phyloP scores from a whole-genome alignment of 495 filamentous ascomycete species.

The Astrothelium subdiscretum region DNA sequence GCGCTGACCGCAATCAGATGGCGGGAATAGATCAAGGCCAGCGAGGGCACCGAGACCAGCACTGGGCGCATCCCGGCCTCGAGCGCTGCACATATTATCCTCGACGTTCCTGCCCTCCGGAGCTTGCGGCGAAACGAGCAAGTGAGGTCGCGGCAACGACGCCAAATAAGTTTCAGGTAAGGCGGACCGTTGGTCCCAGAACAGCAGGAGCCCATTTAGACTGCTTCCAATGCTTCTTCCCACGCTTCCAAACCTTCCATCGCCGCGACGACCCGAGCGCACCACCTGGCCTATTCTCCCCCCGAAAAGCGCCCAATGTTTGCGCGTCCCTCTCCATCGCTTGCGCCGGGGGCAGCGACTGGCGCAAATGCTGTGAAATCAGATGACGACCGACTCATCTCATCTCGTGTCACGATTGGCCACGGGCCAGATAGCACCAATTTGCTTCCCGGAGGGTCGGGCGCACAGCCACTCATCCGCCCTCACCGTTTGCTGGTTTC shows the following conservation, averaged over 20 bases:
- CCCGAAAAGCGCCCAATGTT: not conserved
- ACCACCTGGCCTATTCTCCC: not conserved
- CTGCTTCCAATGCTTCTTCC: not conserved
- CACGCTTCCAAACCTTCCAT: not conserved
- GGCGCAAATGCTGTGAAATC: not conserved
- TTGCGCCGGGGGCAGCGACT: not conserved
- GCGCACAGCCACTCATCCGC: not conserved
- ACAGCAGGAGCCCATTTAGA: not conserved
- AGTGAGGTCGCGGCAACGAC: not conserved
- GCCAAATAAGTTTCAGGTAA: slow-evolving; percentile 1
- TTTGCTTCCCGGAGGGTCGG: not conserved
- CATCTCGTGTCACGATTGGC: not conserved
- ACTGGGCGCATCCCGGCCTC: not conserved
- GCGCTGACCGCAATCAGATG: not conserved
- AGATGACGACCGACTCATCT: not conserved
- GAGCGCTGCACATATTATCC: not conserved
- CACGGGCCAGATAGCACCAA: not conserved
- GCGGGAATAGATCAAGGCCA: not conserved
- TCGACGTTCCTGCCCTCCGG: not conserved
- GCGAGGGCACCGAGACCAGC: not conserved
- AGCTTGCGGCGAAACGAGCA: not conserved
- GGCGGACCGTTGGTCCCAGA: slow-evolving; percentile 2
- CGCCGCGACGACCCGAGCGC: not conserved
- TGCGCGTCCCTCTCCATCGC: not conserved
- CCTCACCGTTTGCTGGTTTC: not conserved